Evolutionary conservation across 495 filamentous ascomycete genomes (phyloP).

Genomic region (Filosporella fistucella): DNA sequence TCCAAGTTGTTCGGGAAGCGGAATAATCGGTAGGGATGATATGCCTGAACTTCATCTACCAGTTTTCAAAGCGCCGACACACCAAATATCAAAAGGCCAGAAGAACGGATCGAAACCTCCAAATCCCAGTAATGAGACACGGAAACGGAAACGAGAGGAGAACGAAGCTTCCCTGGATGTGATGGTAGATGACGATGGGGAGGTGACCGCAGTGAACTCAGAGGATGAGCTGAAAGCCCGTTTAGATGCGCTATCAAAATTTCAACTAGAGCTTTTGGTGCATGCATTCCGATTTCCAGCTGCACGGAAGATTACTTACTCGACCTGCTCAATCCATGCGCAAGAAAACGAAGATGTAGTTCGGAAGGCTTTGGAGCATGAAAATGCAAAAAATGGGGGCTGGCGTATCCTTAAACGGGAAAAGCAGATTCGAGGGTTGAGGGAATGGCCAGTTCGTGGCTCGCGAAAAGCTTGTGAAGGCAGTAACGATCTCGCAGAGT

Average conservation of each 20-base stretch:
- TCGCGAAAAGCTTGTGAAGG: conserved; percentile 37
- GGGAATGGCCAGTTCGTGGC: conserved; percentile 69
- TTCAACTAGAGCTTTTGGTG: conserved; percentile 71
- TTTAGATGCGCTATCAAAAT: conserved; percentile 65
- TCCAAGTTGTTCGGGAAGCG: conserved; percentile 90
- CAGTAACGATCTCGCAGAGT: conserved; percentile 52
- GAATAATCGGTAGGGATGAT: conserved; percentile 85
- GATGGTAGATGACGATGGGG: conserved; percentile 45
- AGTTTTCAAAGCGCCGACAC: conserved; percentile 37
- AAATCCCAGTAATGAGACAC: conserved; percentile 28
- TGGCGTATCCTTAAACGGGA: conserved; percentile 71
- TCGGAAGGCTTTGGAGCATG: conserved; percentile 56
- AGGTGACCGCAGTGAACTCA: conserved; percentile 30
- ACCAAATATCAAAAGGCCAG: background rate
- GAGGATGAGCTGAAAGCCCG: conserved; percentile 48
- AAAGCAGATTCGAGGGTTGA: conserved; percentile 67
- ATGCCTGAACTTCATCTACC: conserved; percentile 54
- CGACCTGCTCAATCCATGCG: conserved; percentile 83
- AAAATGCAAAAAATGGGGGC: conserved; percentile 59
- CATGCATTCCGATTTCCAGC: conserved; percentile 80
- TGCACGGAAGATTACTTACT: conserved; percentile 79
- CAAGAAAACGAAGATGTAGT: conserved; percentile 90
- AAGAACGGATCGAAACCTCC: conserved; percentile 18
- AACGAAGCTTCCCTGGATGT: conserved; percentile 29
- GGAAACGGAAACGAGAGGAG: conserved; percentile 22